Conservation (phyloP, 345 rosid species). For the Erysimum cheiranthoides region DNA sequence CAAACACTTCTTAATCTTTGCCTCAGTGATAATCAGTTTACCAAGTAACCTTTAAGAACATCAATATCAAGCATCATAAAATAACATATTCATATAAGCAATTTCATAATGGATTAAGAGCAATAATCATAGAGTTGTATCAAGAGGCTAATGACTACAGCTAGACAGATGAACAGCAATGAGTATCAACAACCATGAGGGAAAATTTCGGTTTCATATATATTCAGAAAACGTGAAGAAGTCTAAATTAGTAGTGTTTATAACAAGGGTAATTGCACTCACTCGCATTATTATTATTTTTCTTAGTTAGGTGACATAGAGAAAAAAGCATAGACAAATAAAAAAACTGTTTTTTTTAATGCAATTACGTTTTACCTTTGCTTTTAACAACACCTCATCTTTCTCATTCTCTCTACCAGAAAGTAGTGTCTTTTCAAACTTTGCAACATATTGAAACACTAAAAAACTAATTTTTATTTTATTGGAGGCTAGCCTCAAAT, state of each 20-base stretch:
- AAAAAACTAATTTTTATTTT: not conserved
- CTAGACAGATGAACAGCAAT: not conserved
- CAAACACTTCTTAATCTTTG: not conserved
- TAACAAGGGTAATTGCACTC: too few species aligned
- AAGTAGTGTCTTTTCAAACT: not conserved
- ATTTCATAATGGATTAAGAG: not conserved
- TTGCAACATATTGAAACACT: not conserved
- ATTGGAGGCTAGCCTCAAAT: not conserved
- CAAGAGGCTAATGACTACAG: not conserved
- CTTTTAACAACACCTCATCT: not conserved
- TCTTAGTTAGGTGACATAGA: too few species aligned
- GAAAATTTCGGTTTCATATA: too few species aligned
- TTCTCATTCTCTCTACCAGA: not conserved
- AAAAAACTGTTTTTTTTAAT: too few species aligned
- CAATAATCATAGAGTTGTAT: not conserved
- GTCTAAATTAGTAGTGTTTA: not conserved
- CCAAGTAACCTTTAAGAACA: not conserved
- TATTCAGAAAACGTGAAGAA: not conserved
- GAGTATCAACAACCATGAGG: too few species aligned
- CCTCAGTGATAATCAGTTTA: not conserved
- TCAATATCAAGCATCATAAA: not conserved
- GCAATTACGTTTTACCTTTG: not conserved
- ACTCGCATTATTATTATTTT: too few species aligned
- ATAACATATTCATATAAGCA: not conserved
- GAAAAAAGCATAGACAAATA: too few species aligned